These are phyloP conservation scores for Ampelomyces quisqualis DNA, from an alignment of 2,329 filamentous ascomycete species.

Conservation along the genomic window DNA sequence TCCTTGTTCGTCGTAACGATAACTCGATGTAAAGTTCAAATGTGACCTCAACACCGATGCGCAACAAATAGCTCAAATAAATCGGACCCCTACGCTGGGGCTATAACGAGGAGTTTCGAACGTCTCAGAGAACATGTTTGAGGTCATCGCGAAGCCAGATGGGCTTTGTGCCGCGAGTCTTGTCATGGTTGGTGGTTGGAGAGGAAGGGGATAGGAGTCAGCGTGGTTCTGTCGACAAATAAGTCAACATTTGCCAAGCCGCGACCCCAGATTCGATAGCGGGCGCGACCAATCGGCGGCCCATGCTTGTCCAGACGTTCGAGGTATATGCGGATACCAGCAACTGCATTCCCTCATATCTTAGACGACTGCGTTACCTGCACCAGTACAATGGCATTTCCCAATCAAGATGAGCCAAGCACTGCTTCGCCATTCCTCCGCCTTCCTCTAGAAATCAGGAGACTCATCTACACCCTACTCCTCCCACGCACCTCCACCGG, in stretches of 20 bases:
- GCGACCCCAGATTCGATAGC: conserved; percentile 13
- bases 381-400: background rate
- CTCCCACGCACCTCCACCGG: conserved; percentile 45
- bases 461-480: conserved; percentile 46
- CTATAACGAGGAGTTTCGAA: conserved; percentile 46
- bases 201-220: conserved; percentile 31
- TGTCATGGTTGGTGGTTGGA: conserved; percentile 34
- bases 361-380: no score
- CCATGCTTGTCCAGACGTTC: background rate
- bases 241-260: conserved; percentile 20
- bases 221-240: conserved; percentile 7
- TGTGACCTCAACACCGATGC: conserved; percentile 30
- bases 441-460: conserved; percentile 49
- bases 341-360: no score
- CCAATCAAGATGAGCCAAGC: background rate
- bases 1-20: conserved; percentile 10
- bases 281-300: conserved; percentile 20
- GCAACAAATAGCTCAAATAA: conserved; percentile 44
- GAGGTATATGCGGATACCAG: no score
- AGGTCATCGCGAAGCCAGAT: conserved; percentile 24
- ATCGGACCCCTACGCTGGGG: conserved; percentile 57
- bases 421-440: conserved; percentile 31
- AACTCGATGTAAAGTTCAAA: conserved; percentile 30
- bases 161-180: conserved; percentile 23
- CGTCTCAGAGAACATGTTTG: conserved; percentile 23